Evolutionary conservation across 768 basidiomycete species (phyloP).

Genomic region (Gyrodon lividus): DNA sequence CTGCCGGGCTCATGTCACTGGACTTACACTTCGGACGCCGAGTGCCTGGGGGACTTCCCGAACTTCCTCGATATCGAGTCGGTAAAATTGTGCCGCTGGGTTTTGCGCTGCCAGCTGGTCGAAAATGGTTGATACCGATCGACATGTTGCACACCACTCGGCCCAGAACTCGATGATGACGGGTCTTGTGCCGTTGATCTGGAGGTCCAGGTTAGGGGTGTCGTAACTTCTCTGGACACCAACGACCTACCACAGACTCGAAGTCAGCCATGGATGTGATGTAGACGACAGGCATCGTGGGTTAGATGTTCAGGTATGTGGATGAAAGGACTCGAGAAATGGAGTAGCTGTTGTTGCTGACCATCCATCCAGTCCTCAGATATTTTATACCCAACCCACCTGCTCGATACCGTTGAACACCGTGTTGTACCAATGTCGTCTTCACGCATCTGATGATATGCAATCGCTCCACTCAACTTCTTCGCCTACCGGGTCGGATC

Average conservation of each 20-base stretch:
- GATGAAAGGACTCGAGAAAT: constrained; percentile 9
- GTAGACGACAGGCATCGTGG: constrained; percentile 21
- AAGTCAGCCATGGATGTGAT: constrained; percentile 30
- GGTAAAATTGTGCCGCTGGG: constrained; percentile 27
- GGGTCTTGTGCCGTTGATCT: constrained; percentile 23
- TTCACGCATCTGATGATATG: constrained; percentile 12
- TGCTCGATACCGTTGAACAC: constrained; percentile 9
- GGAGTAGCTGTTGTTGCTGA: constrained; percentile 17
- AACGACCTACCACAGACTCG: constrained; percentile 18
- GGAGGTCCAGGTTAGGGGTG: constrained; percentile 5
- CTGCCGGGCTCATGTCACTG: constrained; percentile 1
- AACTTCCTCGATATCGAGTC: constrained; percentile 30
- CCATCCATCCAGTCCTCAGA: constrained; percentile 7
- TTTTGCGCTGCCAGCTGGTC: constrained; percentile 28
- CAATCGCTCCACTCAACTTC: constrained; percentile 17
- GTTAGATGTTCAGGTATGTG: constrained; percentile 13
- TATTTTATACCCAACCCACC: constrained; percentile 30
- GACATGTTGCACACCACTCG: constrained; percentile 30
- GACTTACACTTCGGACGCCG: constrained; percentile 24
- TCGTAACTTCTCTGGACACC: background rate
- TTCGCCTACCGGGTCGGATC: constrained; percentile 20
- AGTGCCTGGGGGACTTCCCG: constrained; percentile 25
- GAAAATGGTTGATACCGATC: constrained; percentile 18
- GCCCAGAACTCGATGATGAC: constrained; percentile 34
- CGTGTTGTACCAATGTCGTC: constrained; percentile 14